Evolutionary conservation across 176 grass and related monocot species (phyloP).

Genomic region (Triticum urartu): DNA sequence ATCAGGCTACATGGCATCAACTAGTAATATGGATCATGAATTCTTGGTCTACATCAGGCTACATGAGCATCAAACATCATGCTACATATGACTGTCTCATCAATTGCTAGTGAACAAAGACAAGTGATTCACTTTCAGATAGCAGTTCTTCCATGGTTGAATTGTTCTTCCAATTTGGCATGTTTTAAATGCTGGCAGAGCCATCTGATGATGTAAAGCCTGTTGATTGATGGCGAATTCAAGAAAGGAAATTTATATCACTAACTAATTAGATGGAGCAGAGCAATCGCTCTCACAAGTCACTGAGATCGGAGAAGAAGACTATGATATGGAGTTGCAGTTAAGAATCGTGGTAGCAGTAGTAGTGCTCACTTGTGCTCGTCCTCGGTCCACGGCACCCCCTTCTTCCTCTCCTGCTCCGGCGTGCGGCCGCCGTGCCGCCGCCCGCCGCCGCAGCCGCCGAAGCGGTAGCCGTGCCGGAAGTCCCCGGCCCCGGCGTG

Average conservation of each 20-base stretch:
- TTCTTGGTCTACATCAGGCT: neutral
- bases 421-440: slow-evolving; percentile 45
- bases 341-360: too few species aligned
- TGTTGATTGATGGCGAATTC: slow-evolving; percentile 15
- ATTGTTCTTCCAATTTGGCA: neutral
- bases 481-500: slow-evolving; percentile 36
- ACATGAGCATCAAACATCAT: slow-evolving; percentile 7
- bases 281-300: slow-evolving; percentile 39
- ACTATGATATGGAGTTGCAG: neutral
- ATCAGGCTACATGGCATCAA: neutral
- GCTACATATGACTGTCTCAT: slow-evolving; percentile 25
- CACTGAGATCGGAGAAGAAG: neutral
- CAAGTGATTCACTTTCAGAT: neutral
- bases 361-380: slow-evolving; percentile 69
- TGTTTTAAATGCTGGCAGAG: neutral
- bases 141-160: neutral
- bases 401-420: slow-evolving; percentile 97
- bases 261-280: slow-evolving; percentile 2
- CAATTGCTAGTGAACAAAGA: slow-evolving; percentile 18
- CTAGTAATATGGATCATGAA: too few species aligned
- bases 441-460: slow-evolving; percentile 36
- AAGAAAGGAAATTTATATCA: slow-evolving; percentile 18
- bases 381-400: slow-evolving; percentile 92
- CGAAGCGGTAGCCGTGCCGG: slow-evolving; percentile 38
- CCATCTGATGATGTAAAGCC: slow-evolving; percentile 26